phyloP scores from a whole-genome alignment of 495 filamentous ascomycete species.

The Penicillium ochrochloron region DNA sequence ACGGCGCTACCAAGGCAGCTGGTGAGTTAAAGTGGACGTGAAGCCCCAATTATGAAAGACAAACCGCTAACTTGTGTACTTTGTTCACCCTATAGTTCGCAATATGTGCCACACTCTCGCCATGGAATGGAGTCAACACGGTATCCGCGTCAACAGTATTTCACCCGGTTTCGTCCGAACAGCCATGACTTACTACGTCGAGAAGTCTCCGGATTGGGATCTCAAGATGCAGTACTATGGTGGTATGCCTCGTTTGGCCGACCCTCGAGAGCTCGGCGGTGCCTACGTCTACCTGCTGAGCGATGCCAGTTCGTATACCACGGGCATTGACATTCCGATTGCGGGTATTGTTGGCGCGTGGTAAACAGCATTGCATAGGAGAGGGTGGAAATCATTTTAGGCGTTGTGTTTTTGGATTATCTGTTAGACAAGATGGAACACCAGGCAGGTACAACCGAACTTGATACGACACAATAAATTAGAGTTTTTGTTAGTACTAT shows the following conservation, averaged over 20 bases:
- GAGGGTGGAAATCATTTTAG: not conserved
- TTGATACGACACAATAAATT: too few relatives aligned
- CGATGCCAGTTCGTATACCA: slow-evolving; percentile 41
- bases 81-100: slow-evolving; percentile 23
- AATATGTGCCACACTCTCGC: slow-evolving; percentile 48
- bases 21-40: slow-evolving; percentile 26
- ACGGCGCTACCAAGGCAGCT: slow-evolving; percentile 39
- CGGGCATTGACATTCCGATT: slow-evolving; percentile 44
- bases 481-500: too few relatives aligned
- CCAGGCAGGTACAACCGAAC: not conserved
- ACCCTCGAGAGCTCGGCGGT: slow-evolving; percentile 45
- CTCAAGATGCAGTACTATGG: slow-evolving; percentile 53
- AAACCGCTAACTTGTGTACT: not conserved
- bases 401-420: slow-evolving; percentile 11
- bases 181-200: slow-evolving; percentile 46
- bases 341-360: slow-evolving; percentile 52
- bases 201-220: slow-evolving; percentile 44
- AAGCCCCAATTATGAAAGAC: not conserved
- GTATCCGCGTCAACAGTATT: slow-evolving; percentile 50
- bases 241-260: slow-evolving; percentile 46
- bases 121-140: slow-evolving; percentile 54
- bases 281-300: slow-evolving; percentile 48
- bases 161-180: slow-evolving; percentile 46
- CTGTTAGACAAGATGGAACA: not conserved
- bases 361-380: slow-evolving; percentile 28